A percentile compares a stretch with the other conserved stretches of the same genome.
These are phyloP conservation scores for Gamarada debralockiae DNA, from an alignment of 495 filamentous ascomycete genomes.

Conservation along the genomic window DNA sequence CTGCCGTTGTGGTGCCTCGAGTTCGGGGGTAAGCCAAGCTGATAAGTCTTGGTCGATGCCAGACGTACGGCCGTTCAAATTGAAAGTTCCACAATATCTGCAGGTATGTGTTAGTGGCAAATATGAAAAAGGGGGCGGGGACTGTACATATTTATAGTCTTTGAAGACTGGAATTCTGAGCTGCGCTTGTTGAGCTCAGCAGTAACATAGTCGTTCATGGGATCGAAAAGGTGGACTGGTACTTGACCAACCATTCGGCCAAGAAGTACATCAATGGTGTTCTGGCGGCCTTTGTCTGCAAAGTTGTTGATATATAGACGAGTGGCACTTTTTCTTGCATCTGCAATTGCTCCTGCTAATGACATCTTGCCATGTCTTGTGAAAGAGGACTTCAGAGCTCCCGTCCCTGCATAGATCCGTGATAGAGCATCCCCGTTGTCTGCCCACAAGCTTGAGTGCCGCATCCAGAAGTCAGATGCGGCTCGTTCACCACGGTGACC, in stretches of 20 bases:
- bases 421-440: conserved; percentile 95
- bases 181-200: conserved; percentile 64
- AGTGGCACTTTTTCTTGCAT: conserved; percentile 90
- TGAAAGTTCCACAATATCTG: conserved; percentile 89
- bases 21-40: conserved; percentile 70
- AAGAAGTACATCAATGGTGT: conserved; percentile 88
- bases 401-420: conserved; percentile 94
- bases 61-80: conserved; percentile 79
- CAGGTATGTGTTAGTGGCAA: conserved; percentile 30
- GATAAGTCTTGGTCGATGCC: conserved; percentile 77
- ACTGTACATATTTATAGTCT: conserved; percentile 41
- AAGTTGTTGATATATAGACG: conserved; percentile 97
- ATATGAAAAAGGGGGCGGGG: conserved; percentile 26
- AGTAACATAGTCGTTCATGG: conserved; percentile 84
- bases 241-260: conserved; percentile 79
- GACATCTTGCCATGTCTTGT: conserved; percentile 98
- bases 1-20: conserved; percentile 44
- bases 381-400: conserved; percentile 91
- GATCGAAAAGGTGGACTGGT: conserved; percentile 85
- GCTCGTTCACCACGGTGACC: conserved; percentile 52
- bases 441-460: conserved; percentile 93
- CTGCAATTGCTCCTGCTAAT: conserved; percentile 86
- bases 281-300: conserved; percentile 86
- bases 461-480: conserved; percentile 77
- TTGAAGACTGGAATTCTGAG: conserved; percentile 44